A percentile compares a stretch with the other conserved stretches of the same genome.
These are phyloP conservation scores for Aurantiochytrium sp. DNA, from an alignment of 108 stramenopile species.

Conservation along the genomic window DNA sequence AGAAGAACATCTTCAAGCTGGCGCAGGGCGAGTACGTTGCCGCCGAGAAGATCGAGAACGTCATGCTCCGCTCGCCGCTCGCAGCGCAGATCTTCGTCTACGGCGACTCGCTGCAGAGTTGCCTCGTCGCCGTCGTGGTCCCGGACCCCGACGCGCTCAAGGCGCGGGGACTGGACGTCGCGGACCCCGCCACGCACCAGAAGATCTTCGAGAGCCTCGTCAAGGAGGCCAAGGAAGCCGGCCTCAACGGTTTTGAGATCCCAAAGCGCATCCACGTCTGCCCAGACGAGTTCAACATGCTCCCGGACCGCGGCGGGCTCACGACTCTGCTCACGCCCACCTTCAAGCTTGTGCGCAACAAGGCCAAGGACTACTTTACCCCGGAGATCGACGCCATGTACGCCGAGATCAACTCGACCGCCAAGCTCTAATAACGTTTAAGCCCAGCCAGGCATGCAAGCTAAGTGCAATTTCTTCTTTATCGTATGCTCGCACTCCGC, in stretches of 20 bases:
- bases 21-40: conserved; percentile 77
- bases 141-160: conserved; percentile 78
- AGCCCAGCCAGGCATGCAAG: too few species aligned
- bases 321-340: conserved; percentile 84
- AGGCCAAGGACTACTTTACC: conserved; percentile 71
- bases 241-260: conserved; percentile 58
- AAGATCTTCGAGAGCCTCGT: background rate
- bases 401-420: background rate
- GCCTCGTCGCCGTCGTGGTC: conserved; percentile 80
- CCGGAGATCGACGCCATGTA: conserved; percentile 78
- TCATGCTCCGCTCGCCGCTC: conserved; percentile 68
- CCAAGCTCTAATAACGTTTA: background rate
- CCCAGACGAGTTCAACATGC: background rate
- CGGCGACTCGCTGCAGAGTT: conserved; percentile 84
- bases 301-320: conserved; percentile 57
- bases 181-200: background rate
- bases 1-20: conserved; percentile 98
- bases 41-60: conserved; percentile 94
- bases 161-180: conserved; percentile 48
- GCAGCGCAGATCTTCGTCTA: conserved; percentile 88
- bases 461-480: too few species aligned
- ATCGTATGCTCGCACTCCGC: too few species aligned
- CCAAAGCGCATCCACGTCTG: conserved; percentile 73
- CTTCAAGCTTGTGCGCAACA: conserved; percentile 87
- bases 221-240: background rate